Conservation (phyloP, 768 basidiomycete genomes). For the Mycena rebaudengoi region DNA sequence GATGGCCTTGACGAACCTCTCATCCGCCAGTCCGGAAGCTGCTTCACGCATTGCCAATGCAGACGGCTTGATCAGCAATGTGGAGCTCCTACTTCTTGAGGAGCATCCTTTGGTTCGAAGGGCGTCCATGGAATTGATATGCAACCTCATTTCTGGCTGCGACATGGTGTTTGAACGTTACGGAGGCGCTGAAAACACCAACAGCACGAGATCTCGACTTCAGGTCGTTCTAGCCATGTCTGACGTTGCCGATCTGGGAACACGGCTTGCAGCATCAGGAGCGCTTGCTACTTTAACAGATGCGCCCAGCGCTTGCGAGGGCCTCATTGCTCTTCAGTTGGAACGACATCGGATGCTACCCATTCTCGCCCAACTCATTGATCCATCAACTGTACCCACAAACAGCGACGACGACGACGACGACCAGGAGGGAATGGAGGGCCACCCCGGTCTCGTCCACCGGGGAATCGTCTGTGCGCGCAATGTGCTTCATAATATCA, state of each 20-base stretch:
- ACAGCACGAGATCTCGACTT: constrained; percentile 67
- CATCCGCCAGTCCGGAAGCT: constrained; percentile 74
- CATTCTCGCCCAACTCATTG: constrained; percentile 73
- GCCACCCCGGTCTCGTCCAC: constrained; percentile 73
- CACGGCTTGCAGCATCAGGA: constrained; percentile 90
- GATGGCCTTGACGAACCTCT: constrained; percentile 96
- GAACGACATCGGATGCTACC: constrained; percentile 71
- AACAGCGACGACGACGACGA: constrained; percentile 45
- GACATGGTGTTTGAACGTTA: constrained; percentile 82
- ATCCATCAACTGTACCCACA: constrained; percentile 54
- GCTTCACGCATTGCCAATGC: constrained; percentile 72
- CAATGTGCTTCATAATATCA: constrained; percentile 64
- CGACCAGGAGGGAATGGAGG: constrained; percentile 43
- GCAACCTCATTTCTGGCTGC: constrained; percentile 86
- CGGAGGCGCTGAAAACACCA: constrained; percentile 52
- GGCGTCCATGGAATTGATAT: constrained; percentile 90
- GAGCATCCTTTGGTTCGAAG: constrained; percentile 85
- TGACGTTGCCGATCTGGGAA: constrained; percentile 85
- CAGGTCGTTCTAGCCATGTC: constrained; percentile 87
- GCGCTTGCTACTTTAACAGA: constrained; percentile 84
- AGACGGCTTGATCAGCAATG: constrained; percentile 66
- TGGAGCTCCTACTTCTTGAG: constrained; percentile 81
- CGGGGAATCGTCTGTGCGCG: constrained; percentile 80
- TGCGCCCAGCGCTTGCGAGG: constrained; percentile 64
- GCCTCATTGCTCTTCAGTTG: constrained; percentile 69